Evolutionary conservation across 2,329 filamentous ascomycete genomes (phyloP).

Genomic region (Reticulascus tulasneorum): DNA sequence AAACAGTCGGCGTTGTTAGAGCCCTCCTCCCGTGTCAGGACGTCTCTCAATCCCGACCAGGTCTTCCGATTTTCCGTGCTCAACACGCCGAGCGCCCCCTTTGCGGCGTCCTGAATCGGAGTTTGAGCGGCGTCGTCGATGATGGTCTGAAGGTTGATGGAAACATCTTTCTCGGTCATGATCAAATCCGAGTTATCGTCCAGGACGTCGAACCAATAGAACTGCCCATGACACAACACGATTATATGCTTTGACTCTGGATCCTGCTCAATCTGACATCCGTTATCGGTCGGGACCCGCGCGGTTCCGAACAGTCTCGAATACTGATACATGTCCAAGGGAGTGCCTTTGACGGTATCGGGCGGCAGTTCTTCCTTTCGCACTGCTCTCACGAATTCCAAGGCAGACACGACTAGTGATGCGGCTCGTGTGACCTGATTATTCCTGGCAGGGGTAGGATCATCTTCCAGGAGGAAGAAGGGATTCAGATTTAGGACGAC

Average conservation of each 20-base stretch:
- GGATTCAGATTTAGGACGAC: conserved; percentile 97
- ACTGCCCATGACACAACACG: conserved; percentile 89
- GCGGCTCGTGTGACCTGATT: conserved; percentile 95
- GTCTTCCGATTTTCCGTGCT: conserved; percentile 96
- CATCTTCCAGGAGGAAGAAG: conserved; percentile 95
- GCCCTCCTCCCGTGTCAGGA: conserved; percentile 77
- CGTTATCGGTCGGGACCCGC: conserved; percentile 87
- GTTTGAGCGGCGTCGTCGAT: conserved; percentile 86
- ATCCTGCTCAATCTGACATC: conserved; percentile 94
- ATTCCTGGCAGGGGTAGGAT: conserved; percentile 92
- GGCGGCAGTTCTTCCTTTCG: conserved; percentile 89
- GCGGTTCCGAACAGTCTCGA: conserved; percentile 93
- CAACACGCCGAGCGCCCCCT: conserved; percentile 85
- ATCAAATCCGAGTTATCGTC: conserved; percentile 93
- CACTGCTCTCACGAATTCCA: conserved; percentile 90
- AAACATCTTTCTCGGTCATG: conserved; percentile 93
- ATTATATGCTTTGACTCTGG: conserved; percentile 90
- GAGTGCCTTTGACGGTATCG: conserved; percentile 76
- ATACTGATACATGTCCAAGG: conserved; percentile 98
- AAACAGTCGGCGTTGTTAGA: conserved; percentile 96
- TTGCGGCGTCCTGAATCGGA: conserved; percentile 91
- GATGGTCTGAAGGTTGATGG: conserved; percentile 87
- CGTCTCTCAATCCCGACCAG: conserved; percentile 87
- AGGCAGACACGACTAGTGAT: conserved; percentile 82
- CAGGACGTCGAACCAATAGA: conserved; percentile 98